Evolutionary conservation across 1,139 yeast genomes (phyloP).

Genomic region (Lodderomyces parapsilosis): DNA sequence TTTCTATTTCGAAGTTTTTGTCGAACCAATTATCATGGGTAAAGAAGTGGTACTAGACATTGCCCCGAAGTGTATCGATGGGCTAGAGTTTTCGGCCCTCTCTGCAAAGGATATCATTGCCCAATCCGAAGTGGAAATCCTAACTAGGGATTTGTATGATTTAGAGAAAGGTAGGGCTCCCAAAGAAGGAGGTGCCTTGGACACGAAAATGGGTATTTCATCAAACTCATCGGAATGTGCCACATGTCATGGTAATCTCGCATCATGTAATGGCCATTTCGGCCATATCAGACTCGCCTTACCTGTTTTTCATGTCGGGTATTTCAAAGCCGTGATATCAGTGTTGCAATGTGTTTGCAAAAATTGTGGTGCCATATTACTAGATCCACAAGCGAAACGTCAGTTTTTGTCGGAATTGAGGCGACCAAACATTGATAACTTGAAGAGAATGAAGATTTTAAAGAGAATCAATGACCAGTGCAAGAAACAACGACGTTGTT

Average conservation of each 20-base stretch:
- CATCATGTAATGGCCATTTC: conserved; percentile 97
- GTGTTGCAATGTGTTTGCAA: conserved; percentile 92
- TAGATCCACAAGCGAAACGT: conserved; percentile 72
- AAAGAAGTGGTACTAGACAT: conserved; percentile 76
- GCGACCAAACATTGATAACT: conserved; percentile 85
- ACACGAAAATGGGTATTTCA: conserved; percentile 91
- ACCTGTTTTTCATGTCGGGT: conserved; percentile 97
- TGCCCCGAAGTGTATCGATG: conserved; percentile 88
- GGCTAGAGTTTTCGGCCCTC: conserved; percentile 88
- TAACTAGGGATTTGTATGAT: conserved; percentile 89
- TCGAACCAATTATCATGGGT: conserved; percentile 6
- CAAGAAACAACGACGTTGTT: conserved; percentile 89
- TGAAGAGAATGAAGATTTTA: conserved; percentile 85
- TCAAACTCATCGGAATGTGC: conserved; percentile 79
- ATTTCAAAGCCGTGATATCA: conserved; percentile 86
- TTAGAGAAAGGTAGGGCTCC: conserved; percentile 80
- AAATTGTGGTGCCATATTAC: conserved; percentile 74
- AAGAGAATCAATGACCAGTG: conserved; percentile 87
- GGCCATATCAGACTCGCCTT: conserved; percentile 91
- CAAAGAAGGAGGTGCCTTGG: conserved; percentile 83
- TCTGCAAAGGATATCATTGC: conserved; percentile 89
- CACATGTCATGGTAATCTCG: conserved; percentile 90
- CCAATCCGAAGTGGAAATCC: conserved; percentile 91
- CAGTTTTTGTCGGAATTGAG: conserved; percentile 73
- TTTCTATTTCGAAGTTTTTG: too few relatives aligned